These are phyloP conservation scores for Prosopis cineraria DNA, from an alignment of 306 rosid genomes.

Conservation along the genomic window DNA sequence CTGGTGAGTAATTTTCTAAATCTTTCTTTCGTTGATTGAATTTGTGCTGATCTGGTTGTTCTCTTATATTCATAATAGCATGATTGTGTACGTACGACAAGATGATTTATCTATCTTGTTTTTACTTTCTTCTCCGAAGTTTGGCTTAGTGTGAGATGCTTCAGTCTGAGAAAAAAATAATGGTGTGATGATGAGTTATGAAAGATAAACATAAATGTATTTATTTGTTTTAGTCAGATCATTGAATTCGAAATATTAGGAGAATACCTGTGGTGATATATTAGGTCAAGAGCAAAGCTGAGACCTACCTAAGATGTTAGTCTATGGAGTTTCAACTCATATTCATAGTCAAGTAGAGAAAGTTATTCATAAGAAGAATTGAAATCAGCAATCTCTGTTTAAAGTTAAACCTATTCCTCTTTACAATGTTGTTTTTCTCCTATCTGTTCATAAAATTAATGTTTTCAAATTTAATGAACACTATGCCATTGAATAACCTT, in stretches of 20 bases:
- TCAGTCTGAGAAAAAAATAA: neutral
- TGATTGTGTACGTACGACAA: neutral
- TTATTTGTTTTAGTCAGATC: neutral
- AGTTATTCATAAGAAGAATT: neutral
- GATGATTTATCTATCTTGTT: neutral
- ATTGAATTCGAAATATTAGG: neutral
- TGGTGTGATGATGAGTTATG: neutral
- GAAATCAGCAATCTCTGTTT: neutral
- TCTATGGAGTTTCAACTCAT: neutral
- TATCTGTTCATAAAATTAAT: neutral
- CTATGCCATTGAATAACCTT: too few species aligned
- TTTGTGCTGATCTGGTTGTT: constrained; percentile 1
- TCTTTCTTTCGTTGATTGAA: neutral
- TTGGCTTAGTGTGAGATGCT: neutral
- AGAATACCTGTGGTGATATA: neutral
- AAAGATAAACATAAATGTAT: neutral
- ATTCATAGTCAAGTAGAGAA: neutral
- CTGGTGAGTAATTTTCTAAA: constrained; percentile 51
- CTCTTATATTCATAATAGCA: neutral
- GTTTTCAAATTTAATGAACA: neutral
- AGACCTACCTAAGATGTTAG: neutral
- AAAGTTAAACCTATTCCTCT: neutral
- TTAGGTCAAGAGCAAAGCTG: neutral
- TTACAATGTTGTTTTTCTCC: neutral
- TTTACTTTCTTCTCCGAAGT: neutral